phyloP scores from a whole-genome alignment of 768 basidiomycete species.

The Trametes coccinea region DNA sequence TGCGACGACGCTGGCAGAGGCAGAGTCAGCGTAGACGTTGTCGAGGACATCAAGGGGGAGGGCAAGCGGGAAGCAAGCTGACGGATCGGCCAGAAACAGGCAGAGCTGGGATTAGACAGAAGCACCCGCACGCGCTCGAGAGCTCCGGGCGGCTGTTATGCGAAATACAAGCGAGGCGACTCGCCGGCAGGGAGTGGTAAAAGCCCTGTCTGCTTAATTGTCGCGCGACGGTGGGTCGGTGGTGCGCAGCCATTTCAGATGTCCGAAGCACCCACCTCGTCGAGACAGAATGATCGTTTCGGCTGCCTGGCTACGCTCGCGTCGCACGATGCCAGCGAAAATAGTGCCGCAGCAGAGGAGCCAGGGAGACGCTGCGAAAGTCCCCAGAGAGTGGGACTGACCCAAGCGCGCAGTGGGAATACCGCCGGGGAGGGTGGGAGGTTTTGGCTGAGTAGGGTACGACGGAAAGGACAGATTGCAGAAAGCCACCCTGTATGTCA shows the following conservation, averaged over 20 bases:
- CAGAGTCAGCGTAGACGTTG: conserved; percentile 4
- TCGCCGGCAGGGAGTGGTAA: conserved; percentile 1
- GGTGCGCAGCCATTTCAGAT: neutral
- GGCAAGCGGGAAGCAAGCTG: conserved; percentile 12
- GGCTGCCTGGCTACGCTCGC: neutral
- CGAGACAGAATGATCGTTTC: conserved; percentile 1
- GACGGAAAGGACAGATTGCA: neutral
- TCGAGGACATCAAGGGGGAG: conserved; percentile 14
- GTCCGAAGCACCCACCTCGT: neutral
- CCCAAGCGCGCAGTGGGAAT: conserved; percentile 4
- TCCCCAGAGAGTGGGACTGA: neutral
- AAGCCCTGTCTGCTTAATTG: neutral
- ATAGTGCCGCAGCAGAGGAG: conserved; percentile 8
- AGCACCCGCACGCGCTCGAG: conserved; percentile 1
- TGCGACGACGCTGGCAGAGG: neutral
- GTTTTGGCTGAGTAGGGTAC: neutral
- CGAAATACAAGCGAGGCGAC: conserved; percentile 7
- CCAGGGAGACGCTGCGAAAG: neutral
- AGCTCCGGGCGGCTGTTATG: conserved; percentile 4
- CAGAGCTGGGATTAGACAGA: neutral
- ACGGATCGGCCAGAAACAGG: conserved; percentile 1
- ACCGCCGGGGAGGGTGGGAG: neutral
- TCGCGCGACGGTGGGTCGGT: neutral
- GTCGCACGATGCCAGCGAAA: neutral
- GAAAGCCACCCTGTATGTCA: neutral